phyloP scores from a whole-genome alignment of 805 yeast genomes.

The Ogataea salicorniae region DNA sequence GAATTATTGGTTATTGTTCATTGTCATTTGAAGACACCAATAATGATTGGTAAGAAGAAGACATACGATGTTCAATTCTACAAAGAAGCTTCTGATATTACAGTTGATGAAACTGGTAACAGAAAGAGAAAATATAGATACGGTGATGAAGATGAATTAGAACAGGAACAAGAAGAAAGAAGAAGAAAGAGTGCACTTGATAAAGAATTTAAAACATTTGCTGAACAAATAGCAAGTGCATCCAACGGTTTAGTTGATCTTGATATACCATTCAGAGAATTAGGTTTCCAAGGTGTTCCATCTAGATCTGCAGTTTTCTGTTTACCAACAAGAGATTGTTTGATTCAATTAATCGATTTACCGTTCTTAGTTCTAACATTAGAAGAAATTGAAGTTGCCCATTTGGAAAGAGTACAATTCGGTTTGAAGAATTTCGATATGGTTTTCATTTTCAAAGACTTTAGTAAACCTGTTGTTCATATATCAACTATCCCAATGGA shows the following conservation, averaged over 20 bases:
- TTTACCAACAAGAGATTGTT: constrained; percentile 96
- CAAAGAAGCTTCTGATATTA: constrained; percentile 93
- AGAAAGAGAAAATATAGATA: constrained; percentile 81
- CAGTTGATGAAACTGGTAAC: constrained; percentile 95
- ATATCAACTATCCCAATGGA: constrained; percentile 94
- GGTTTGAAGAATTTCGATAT: constrained; percentile 94
- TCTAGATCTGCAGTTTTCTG: constrained; percentile 88
- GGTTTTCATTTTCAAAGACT: constrained; percentile 95
- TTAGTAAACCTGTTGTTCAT: constrained; percentile 80
- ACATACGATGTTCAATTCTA: constrained; percentile 94
- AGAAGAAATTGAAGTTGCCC: constrained; percentile 90
- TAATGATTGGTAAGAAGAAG: constrained; percentile 93
- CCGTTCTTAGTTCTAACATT: constrained; percentile 90
- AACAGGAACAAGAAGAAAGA: constrained; percentile 98
- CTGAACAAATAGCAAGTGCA: constrained; percentile 86
- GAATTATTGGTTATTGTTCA: constrained; percentile 91
- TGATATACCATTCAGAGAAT: constrained; percentile 91
- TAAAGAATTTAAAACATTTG: constrained; percentile 84
- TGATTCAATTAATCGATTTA: constrained; percentile 89
- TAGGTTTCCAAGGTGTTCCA: constrained; percentile 97
- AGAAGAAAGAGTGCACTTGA: constrained; percentile 85
- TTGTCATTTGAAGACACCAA: constrained; percentile 86
- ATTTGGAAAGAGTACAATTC: constrained; percentile 94
- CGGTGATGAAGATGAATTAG: constrained; percentile 97
- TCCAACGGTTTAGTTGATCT: constrained; percentile 79